phyloP scores from a whole-genome alignment of 129 eudicot genomes.

The Mikania micrantha region DNA sequence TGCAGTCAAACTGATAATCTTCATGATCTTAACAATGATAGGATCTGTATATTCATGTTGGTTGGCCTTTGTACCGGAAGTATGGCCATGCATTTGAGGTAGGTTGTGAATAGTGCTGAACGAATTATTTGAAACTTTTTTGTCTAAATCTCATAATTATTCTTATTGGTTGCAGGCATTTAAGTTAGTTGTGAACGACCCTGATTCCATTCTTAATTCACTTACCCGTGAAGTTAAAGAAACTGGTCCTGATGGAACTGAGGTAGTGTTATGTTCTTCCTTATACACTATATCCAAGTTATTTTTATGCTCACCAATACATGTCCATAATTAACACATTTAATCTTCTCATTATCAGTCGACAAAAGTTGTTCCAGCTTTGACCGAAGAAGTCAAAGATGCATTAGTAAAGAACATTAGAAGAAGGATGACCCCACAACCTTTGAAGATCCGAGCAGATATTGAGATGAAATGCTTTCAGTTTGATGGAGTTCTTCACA shows the following conservation, averaged over 20 bases:
- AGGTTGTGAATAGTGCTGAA: background rate
- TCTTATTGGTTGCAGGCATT: constrained; percentile 36
- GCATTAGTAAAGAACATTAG: constrained; percentile 52
- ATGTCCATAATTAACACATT: background rate
- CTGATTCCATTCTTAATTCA: constrained; percentile 48
- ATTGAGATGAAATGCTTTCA: constrained; percentile 66
- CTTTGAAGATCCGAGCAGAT: constrained; percentile 62
- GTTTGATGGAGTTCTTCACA: constrained; percentile 68
- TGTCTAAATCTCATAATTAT: background rate
- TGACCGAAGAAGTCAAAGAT: constrained; percentile 58
- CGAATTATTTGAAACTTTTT: background rate
- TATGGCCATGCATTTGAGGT: constrained; percentile 79
- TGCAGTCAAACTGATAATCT: constrained; percentile 13
- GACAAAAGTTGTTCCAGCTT: constrained; percentile 60
- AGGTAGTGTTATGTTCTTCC: constrained; percentile 27
- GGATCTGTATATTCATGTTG: constrained; percentile 70
- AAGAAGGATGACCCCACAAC: constrained; percentile 73
- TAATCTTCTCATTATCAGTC: constrained; percentile 23
- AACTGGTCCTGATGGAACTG: constrained; percentile 50
- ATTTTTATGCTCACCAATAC: background rate
- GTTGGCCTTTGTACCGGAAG: constrained; percentile 72
- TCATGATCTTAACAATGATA: constrained; percentile 27
- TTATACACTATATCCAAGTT: background rate
- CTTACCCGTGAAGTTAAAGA: constrained; percentile 53
- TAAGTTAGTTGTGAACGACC: constrained; percentile 47